phyloP scores from a whole-genome alignment of 208 protist genomes.

The Leishmania martiniquensis region DNA sequence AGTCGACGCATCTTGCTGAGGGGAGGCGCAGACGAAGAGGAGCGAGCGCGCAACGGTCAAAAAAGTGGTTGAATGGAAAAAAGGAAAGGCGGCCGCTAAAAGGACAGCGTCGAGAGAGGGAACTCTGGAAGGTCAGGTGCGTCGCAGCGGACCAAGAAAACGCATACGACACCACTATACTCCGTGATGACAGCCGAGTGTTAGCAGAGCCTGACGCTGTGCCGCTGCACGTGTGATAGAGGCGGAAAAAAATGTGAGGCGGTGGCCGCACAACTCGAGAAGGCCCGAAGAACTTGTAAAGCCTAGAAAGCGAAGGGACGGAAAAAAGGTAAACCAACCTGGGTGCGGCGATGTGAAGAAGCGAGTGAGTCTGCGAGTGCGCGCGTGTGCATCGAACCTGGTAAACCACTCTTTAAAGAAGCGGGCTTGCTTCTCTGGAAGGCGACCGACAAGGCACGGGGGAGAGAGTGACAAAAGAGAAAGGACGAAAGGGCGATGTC shows the following conservation, averaged over 20 bases:
- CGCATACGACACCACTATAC: not conserved
- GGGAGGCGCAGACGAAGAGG: not conserved
- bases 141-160: not conserved
- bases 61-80: not conserved
- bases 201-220: not conserved
- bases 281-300: not conserved
- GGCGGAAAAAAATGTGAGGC: not conserved
- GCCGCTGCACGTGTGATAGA: not conserved
- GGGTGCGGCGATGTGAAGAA: not conserved
- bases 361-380: not conserved
- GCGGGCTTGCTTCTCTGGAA: no score
- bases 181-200: not conserved
- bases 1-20: constrained; percentile 19
- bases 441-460: not conserved
- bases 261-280: not conserved
- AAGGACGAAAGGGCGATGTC: not conserved
- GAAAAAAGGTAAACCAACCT: not conserved
- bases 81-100: not conserved
- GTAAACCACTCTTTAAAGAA: not conserved
- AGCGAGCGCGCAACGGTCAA: not conserved
- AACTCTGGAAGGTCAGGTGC: no score
- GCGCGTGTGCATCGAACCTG: not conserved
- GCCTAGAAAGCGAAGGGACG: not conserved
- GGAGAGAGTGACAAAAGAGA: not conserved
- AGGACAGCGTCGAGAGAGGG: not conserved